These are phyloP conservation scores for Petunia hybrid DNA, from an alignment of 305 asterid genomes.

Conservation along the genomic window DNA sequence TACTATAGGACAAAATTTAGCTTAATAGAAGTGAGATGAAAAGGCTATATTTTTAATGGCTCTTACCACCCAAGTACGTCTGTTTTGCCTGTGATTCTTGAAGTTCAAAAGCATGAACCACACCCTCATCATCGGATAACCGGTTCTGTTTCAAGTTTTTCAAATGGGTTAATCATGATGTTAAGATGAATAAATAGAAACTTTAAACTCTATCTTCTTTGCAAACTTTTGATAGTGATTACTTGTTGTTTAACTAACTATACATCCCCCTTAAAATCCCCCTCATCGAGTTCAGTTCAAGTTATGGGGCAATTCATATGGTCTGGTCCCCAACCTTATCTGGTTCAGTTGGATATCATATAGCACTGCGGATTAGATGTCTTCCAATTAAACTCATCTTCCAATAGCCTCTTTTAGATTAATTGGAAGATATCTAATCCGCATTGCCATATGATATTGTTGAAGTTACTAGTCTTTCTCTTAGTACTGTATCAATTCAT, in stretches of 20 bases:
- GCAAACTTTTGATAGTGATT: neutral
- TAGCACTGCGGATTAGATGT: too few relatives aligned
- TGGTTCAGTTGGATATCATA: neutral
- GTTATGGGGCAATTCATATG: neutral
- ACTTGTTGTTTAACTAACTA: too few relatives aligned
- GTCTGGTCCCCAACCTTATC: neutral
- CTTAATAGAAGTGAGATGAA: slow-evolving; percentile 9
- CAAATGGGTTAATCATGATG: neutral
- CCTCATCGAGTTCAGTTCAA: too few relatives aligned
- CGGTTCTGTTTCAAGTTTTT: slow-evolving; percentile 15
- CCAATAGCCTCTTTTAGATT: neutral
- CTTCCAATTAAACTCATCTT: too few relatives aligned
- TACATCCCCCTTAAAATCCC: too few relatives aligned
- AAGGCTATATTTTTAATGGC: neutral
- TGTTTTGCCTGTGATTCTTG: slow-evolving; percentile 6
- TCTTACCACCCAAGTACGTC: neutral
- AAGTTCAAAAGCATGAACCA: slow-evolving; percentile 26
- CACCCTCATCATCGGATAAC: slow-evolving; percentile 11
- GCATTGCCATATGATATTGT: neutral
- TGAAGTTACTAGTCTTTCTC: too few relatives aligned
- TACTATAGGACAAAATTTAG: neutral
- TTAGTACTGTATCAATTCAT: too few relatives aligned
- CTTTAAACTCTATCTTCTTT: neutral
- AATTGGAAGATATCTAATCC: slow-evolving; percentile 5
- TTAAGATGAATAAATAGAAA: neutral